These are phyloP conservation scores for Cylindrotheca closterium DNA, from an alignment of 108 stramenopile species.

Conservation along the genomic window DNA sequence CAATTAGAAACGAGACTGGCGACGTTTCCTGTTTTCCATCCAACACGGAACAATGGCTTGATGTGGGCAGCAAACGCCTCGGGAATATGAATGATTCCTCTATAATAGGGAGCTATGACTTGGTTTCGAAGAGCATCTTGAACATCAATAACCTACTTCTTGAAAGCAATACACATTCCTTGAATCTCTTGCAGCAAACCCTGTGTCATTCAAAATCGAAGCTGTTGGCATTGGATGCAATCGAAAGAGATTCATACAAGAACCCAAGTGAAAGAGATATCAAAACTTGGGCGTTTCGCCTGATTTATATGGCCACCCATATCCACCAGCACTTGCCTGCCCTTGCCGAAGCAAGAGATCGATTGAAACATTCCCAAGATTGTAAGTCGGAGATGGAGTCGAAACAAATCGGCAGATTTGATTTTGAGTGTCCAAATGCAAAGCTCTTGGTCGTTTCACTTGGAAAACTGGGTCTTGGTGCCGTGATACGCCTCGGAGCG, in stretches of 20 bases:
- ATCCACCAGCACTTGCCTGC: constrained; percentile 43
- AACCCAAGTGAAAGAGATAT: constrained; percentile 2
- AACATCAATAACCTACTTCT: constrained; percentile 3
- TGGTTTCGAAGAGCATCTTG: constrained; percentile 12
- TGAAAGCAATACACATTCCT: constrained; percentile 3
- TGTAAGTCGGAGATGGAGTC: constrained; percentile 11
- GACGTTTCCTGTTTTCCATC: background rate
- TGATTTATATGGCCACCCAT: constrained; percentile 38
- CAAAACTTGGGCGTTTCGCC: constrained; percentile 27
- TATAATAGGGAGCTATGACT: constrained; percentile 1
- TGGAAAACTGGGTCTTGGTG: constrained; percentile 34
- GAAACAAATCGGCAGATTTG: constrained; percentile 37
- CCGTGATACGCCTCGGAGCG: constrained; percentile 21
- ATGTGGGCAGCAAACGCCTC: constrained; percentile 2
- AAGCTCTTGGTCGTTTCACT: constrained; percentile 48
- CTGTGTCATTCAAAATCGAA: constrained; percentile 31
- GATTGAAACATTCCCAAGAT: constrained; percentile 1
- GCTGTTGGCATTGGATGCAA: constrained; percentile 7
- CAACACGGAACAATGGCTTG: background rate
- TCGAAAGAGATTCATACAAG: constrained; percentile 1
- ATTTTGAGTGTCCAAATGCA: constrained; percentile 49
- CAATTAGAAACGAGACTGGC: too few relatives aligned
- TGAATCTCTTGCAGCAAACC: constrained; percentile 21
- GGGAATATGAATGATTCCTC: constrained; percentile 4
- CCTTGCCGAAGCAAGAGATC: constrained; percentile 27